Percentiles rank a stretch among this genome's conserved stretches.
Evolutionary conservation across 1,284 basidiomycete species (phyloP).

Genomic region (Malassezia globosa): DNA sequence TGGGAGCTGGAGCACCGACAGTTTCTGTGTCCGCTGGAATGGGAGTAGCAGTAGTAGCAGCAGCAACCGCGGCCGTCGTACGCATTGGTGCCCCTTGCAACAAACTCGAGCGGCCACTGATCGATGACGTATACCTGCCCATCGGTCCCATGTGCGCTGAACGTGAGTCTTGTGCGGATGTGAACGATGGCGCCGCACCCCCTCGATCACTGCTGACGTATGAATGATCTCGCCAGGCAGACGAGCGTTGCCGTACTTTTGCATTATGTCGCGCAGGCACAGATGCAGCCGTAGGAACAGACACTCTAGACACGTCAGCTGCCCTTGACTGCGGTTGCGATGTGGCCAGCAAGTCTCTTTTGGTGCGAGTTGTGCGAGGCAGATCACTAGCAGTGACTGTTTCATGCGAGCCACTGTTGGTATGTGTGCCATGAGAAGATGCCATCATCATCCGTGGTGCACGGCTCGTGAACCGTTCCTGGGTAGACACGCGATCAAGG

Average conservation of each 20-base stretch:
- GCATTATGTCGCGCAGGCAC: too few relatives aligned
- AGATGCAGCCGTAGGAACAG: too few relatives aligned
- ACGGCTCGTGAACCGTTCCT: not conserved
- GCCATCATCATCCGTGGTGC: not conserved
- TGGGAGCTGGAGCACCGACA: too few relatives aligned
- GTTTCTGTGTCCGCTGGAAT: not conserved
- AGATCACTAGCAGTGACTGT: conserved; percentile 16
- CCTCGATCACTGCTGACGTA: not conserved
- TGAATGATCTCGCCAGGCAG: not conserved
- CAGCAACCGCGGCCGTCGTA: conserved; percentile 1
- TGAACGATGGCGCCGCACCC: conserved; percentile 11
- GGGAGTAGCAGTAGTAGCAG: conserved; percentile 11
- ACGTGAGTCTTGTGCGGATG: conserved; percentile 7
- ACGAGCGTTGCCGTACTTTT: too few relatives aligned
- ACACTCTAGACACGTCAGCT: too few relatives aligned
- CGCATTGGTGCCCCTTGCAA: not conserved
- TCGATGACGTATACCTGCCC: conserved; percentile 13
- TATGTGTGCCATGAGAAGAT: too few relatives aligned
- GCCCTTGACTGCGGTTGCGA: too few relatives aligned
- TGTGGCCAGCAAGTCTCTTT: too few relatives aligned
- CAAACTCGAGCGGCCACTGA: conserved; percentile 4
- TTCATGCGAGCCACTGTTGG: conserved; percentile 13
- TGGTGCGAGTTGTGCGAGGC: too few relatives aligned
- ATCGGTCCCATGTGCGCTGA: conserved; percentile 12
- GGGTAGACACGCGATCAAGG: too few relatives aligned